Base-by-base conservation (phyloP, 2,329 filamentous ascomycete species). In the Fusarium sp. region DNA sequence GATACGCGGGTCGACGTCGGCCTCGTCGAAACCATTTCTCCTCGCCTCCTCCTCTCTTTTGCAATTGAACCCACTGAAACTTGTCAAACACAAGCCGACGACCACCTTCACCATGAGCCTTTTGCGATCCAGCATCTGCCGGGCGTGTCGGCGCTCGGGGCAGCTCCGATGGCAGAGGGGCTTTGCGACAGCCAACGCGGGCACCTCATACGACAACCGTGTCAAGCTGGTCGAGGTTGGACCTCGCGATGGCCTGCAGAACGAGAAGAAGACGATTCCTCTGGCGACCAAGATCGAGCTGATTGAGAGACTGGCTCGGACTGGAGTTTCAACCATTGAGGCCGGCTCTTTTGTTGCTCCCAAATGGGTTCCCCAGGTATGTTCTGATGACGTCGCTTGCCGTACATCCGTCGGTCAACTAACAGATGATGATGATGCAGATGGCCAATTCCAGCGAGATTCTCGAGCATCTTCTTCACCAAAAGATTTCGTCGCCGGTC, bases 171-270 rank as follows among this genome's bases (percentile, higher is more conserved):
- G 78, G 65, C 78, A 80, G 56, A 80, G 85, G 59, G 79, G 80
- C 52, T 82, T 85, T 69, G 84, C 85, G 57, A 86, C 85, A n/a
- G 82, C 84, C 40, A 81, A 78, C 50, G 80, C 76, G 64, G 72
- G 72, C 47, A 72, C 74, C 33, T 71, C 79, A 56, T 77, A 79
- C 68, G 84, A 86, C 79, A 87, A 85, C 78, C 81, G 79, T 68
- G 87, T 91, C 70, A 88, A 86, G 82, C 91, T 97, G 43, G 92
- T 97, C 71, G 94, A 97, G 85, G 94, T 97, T 71, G 94, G 94
- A 10, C 94, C 94, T 37, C 88, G 94, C 74, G 94, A 97, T 85
- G 94, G 94, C n/a, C 84, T 97, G 63, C 94, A 97, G 81, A 97
- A 97, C 80, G 93, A 97, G 85, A 93, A 93, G 84, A 89, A 86